A percentile compares a stretch with the other conserved stretches of the same genome.
Conservation (phyloP, 768 basidiomycete genomes). For the Amanita muscaria region DNA sequence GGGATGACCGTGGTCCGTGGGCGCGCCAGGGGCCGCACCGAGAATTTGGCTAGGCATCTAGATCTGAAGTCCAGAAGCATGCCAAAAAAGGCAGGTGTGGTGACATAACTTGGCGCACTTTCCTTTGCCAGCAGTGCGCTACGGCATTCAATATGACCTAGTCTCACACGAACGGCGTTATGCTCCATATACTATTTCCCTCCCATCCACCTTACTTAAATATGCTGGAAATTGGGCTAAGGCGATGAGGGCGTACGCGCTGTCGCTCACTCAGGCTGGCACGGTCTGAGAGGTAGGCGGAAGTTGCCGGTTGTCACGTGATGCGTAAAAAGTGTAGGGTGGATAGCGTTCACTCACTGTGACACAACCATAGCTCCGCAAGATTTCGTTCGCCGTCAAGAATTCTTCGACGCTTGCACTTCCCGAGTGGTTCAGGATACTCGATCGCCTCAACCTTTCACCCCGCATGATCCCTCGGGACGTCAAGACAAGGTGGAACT, state of each 20-base stretch:
- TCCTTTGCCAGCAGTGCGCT: too few species aligned
- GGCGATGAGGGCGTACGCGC: too few species aligned
- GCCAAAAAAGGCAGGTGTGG: not conserved
- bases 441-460: not conserved
- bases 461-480: not conserved
- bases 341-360: too few species aligned
- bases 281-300: too few species aligned
- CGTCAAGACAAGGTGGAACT: not conserved
- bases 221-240: too few species aligned
- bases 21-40: not conserved
- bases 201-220: too few species aligned
- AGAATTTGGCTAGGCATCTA: not conserved
- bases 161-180: too few species aligned
- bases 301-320: too few species aligned
- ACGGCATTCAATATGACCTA: too few species aligned
- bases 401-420: constrained; percentile 18
- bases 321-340: too few species aligned
- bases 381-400: constrained; percentile 16
- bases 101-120: not conserved
- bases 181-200: too few species aligned
- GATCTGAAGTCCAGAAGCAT: not conserved
- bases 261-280: too few species aligned
- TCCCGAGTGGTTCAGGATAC: constrained; percentile 12
- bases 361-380: constrained; percentile 14
- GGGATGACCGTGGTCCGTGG: not conserved